Base-by-base conservation (phyloP, 1,284 basidiomycete genomes). In the Serendipita sp. region DNA sequence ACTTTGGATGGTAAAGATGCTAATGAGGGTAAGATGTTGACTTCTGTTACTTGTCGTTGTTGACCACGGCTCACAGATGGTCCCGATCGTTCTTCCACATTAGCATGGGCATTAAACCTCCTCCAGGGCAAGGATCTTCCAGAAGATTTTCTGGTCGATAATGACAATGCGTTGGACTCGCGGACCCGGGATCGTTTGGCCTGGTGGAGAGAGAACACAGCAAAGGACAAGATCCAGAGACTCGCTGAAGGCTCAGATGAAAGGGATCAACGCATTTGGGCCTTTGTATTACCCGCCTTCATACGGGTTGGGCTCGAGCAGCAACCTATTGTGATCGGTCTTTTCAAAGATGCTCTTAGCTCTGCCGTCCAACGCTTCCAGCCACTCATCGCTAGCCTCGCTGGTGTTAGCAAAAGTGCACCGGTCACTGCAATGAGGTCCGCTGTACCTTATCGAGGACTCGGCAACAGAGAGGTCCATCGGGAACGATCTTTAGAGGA, bases 241-340 rank as follows among this genome's bases (percentile, higher is more conserved):
- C 58, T 69, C n/a, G 66, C 65, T 2, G 65, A 87, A 64, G 88
- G 88, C 69, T 73, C 75, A 3, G 76, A 82, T 62, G 78, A 81
- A 34, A 76, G 79, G 61, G 88, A 91, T 70, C 78, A 79, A 45
- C 79, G 76, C 45, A 72, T 91, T 22, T 91, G 89, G 89, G 76
- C 81, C 63, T 83, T 82, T 68, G 70, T 88, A 60, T 87, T 81
- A 67, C 84, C 88, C 2, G 70, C 74, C 3, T 78, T 88, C 67
- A 75, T 88, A 64, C 81, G 81, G 60, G 69, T 72, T 1, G 81
- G 80, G 63, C 76, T 80, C 70, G 76, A 81, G 17, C 71, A 78
- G 61, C 73, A 76, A 2, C 74, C 78, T 26, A 70, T 75, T 26
- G 73, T 79, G 3, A 69, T 84, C 26, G 68, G 70, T 2, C 71